These are phyloP conservation scores for Talaromyces pinophilus DNA, from an alignment of 2,329 filamentous ascomycete genomes.

Conservation along the genomic window DNA sequence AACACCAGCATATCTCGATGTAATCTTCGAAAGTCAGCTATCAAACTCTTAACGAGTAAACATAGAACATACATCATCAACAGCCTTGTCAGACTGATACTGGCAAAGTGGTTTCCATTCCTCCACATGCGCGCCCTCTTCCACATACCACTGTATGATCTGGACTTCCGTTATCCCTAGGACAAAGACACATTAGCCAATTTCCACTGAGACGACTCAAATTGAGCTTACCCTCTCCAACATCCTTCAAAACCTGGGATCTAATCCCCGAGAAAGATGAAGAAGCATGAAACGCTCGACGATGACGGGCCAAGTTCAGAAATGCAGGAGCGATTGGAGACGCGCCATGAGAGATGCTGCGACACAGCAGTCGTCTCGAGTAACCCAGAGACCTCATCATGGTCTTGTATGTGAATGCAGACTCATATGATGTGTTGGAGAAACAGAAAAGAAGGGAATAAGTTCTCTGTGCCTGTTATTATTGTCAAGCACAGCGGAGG, in stretches of 20 bases:
- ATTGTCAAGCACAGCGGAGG: constrained; percentile 11
- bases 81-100: constrained; percentile 96
- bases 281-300: constrained; percentile 40
- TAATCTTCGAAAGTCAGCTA: constrained; percentile 65
- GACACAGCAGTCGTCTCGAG: constrained; percentile 18
- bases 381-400: constrained; percentile 20
- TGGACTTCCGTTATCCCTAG: constrained; percentile 96
- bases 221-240: constrained; percentile 43
- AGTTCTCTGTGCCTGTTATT: constrained; percentile 9
- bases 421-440: neutral
- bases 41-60: neutral
- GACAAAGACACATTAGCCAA: constrained; percentile 3
- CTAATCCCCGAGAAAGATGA: constrained; percentile 38
- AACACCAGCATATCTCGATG: constrained; percentile 89
- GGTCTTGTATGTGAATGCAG: neutral
- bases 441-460: constrained; percentile 5
- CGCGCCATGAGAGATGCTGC: constrained; percentile 28
- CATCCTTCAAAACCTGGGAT: constrained; percentile 47
- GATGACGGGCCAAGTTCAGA: constrained; percentile 28
- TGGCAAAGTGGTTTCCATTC: constrained; percentile 98
- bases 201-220: neutral
- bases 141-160: constrained; percentile 99
- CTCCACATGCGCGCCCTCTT: constrained; percentile 91
- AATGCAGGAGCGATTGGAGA: constrained; percentile 29
- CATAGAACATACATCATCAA: constrained; percentile 53